These are phyloP conservation scores for Globisporangium polare DNA, from an alignment of 352 stramenopile genomes.

Conservation along the genomic window DNA sequence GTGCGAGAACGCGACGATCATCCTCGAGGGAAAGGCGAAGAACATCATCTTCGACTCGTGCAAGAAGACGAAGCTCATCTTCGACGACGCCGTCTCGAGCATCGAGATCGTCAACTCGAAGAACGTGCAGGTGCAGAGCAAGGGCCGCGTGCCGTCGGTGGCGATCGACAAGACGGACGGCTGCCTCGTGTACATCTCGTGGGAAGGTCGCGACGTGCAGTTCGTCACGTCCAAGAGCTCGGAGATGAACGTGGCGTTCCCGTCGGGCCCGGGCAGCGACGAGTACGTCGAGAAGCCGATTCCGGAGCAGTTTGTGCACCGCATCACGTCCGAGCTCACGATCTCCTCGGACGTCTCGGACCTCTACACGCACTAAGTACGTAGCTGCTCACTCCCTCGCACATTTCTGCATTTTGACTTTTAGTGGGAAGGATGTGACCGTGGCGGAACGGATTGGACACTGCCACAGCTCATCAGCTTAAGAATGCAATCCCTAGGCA, in stretches of 20 bases:
- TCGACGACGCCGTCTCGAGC: slow-evolving; percentile 95
- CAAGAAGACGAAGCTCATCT: slow-evolving; percentile 94
- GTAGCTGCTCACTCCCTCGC: background rate
- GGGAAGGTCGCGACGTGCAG: slow-evolving; percentile 83
- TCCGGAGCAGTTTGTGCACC: slow-evolving; percentile 97
- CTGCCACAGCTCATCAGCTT: background rate
- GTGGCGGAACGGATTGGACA: background rate
- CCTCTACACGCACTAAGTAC: slow-evolving; percentile 85
- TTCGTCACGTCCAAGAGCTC: slow-evolving; percentile 97
- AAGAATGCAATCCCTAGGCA: background rate
- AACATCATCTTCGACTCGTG: slow-evolving; percentile 95
- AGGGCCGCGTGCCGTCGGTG: slow-evolving; percentile 92
- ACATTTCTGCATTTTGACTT: background rate
- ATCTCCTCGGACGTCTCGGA: slow-evolving; percentile 94
- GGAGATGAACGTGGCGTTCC: slow-evolving; percentile 97
- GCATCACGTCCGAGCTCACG: slow-evolving; percentile 77
- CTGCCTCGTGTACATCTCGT: slow-evolving; percentile 94
- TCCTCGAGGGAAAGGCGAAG: slow-evolving; percentile 98
- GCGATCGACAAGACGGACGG: slow-evolving; percentile 99
- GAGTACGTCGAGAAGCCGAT: slow-evolving; percentile 96
- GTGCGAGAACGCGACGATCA: slow-evolving; percentile 92
- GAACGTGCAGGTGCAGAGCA: slow-evolving; percentile 94
- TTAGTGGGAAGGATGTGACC: background rate
- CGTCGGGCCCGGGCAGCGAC: slow-evolving; percentile 64
- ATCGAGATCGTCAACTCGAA: slow-evolving; percentile 99